A percentile compares a stretch with the other conserved stretches of the same genome.
Evolutionary conservation across 2,329 filamentous ascomycete genomes (phyloP).

Genomic region (Claviceps maximensis): DNA sequence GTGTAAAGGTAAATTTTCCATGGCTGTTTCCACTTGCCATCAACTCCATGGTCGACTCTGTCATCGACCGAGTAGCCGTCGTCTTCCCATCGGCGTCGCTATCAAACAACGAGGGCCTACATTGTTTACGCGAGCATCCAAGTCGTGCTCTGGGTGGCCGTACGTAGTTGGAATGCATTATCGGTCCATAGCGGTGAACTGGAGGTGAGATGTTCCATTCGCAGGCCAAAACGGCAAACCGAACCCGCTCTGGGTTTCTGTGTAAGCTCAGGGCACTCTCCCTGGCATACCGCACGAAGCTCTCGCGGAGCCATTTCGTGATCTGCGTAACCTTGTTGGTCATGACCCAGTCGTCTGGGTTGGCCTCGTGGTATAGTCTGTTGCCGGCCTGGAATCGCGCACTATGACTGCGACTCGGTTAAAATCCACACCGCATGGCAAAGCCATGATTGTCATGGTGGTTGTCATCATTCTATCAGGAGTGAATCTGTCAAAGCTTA

Average conservation of each 20-base stretch:
- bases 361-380: conserved; percentile 20
- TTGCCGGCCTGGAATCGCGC: conserved; percentile 5
- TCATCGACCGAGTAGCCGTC: neutral
- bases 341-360: conserved; percentile 21
- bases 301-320: conserved; percentile 24
- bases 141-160: neutral
- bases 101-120: neutral
- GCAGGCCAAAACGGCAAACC: conserved; percentile 28
- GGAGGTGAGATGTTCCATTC: conserved; percentile 21
- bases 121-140: neutral
- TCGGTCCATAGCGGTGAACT: neutral
- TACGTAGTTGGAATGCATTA: neutral
- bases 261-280: conserved; percentile 20
- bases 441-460: too few relatives aligned
- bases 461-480: too few relatives aligned
- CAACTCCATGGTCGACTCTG: neutral
- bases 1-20: neutral
- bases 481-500: neutral
- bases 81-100: neutral
- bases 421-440: neutral
- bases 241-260: conserved; percentile 21
- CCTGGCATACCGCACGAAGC: conserved; percentile 25
- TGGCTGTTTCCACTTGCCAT: neutral
- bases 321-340: conserved; percentile 22
- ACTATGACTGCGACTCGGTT: neutral